phyloP scores from a whole-genome alignment of 192 early-diverging fungal species.

The Globomyces pollinis-pini region DNA sequence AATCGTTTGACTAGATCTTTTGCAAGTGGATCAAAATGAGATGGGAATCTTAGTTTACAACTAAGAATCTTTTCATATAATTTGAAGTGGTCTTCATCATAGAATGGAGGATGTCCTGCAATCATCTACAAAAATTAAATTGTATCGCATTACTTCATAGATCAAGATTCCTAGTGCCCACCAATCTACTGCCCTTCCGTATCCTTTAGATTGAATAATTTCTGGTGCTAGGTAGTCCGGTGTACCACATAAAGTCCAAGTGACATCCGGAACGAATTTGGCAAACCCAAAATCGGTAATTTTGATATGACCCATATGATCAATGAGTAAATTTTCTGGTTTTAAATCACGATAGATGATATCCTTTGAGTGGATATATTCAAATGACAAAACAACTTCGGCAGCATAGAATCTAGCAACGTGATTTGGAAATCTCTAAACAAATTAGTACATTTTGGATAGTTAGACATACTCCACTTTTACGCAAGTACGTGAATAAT shows the following conservation, averaged over 20 bases:
- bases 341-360: constrained; percentile 91
- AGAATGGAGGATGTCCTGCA: constrained; percentile 64
- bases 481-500: constrained; percentile 85
- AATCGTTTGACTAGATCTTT: constrained; percentile 68
- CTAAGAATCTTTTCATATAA: constrained; percentile 67
- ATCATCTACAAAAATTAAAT: constrained; percentile 40
- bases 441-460: no score
- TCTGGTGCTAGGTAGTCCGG: constrained; percentile 69
- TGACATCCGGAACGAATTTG: constrained; percentile 72
- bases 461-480: constrained; percentile 66
- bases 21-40: constrained; percentile 63
- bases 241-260: constrained; percentile 82
- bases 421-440: constrained; percentile 74
- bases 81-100: constrained; percentile 65
- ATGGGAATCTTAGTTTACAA: constrained; percentile 62
- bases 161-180: constrained; percentile 58
- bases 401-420: constrained; percentile 86
- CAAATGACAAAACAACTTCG: constrained; percentile 81
- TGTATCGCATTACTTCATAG: constrained; percentile 36
- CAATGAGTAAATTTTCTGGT: constrained; percentile 73
- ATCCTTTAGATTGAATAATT: constrained; percentile 63
- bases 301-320: constrained; percentile 72
- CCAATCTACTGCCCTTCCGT: constrained; percentile 63
- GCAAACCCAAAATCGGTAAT: constrained; percentile 83
- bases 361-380: constrained; percentile 77